Evolutionary conservation across 2,329 filamentous ascomycete species (phyloP), one percentile per base, ranked within the genome.

Genomic region (Delphinella strobiligena): DNA sequence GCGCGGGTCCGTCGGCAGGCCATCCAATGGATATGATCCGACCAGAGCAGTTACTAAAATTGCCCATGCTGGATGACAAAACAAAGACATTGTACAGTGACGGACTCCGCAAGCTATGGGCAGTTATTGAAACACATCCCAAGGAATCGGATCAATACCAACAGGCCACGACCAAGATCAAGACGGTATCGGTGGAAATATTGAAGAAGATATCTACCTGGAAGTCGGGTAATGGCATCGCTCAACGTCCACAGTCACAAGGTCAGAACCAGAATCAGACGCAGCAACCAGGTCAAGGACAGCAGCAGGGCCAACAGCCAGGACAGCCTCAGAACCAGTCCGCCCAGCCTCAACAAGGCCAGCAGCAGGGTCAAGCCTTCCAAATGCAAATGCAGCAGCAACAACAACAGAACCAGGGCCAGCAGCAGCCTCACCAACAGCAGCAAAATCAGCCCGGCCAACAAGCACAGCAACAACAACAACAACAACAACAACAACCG

Each of bases 401-500:
- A 19, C 16, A 8, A 9, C 39, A 22, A 3, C 41, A 31, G 22
- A 14, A 11, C 12, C 40, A 33, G 12, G 29, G 35, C 18, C 16
- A 15, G 30, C 32, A 31, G 5, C 40, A 31, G 19, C 10, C 38
- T 5, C 31, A 36, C 12, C 43, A 40, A 32, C 37, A 32, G 16
- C 37, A 37, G 37, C 43, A 40, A 29, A 16, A 19, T 10, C 34
- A 19, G 24, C 29, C 4, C 3, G 33, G 33, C 15, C 29, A 17
- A 3, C 30, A 7, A 7, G 7, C 5, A 16, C 14, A 27, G 31
- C 41, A 38, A 27, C 37, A 30, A n/a, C 38, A 31, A 19, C 33
- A 40, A 18, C 33, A 55, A 34, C 49, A 55, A 36, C 46, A 48
- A 16, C 46, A 51, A 31, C 47, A 48, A 30, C 56, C 56, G 17